These are phyloP conservation scores for Fragilaria radians DNA, from an alignment of 108 stramenopile species.

Conservation along the genomic window DNA sequence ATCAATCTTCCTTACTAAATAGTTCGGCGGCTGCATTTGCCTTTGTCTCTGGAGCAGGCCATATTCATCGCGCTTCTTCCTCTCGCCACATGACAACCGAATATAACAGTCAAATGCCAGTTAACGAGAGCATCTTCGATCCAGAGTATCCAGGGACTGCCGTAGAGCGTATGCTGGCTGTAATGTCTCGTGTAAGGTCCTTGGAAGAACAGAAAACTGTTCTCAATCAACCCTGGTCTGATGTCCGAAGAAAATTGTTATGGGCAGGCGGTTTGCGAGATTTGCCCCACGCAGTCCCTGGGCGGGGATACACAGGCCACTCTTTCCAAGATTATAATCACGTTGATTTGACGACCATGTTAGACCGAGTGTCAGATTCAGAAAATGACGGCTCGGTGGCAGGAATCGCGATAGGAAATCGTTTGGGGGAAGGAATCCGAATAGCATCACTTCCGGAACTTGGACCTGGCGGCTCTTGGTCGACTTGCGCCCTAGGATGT, in stretches of 20 bases:
- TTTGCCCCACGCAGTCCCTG: slow-evolving; percentile 61
- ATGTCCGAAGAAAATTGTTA: slow-evolving; percentile 69
- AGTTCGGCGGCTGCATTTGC: too few species aligned
- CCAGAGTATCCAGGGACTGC: slow-evolving; percentile 76
- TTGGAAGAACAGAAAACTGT: slow-evolving; percentile 28
- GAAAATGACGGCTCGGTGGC: slow-evolving; percentile 71
- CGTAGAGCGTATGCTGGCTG: slow-evolving; percentile 53
- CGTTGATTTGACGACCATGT: slow-evolving; percentile 86
- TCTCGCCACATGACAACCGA: too few species aligned
- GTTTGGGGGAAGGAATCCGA: slow-evolving; percentile 74
- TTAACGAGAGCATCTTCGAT: slow-evolving; percentile 28
- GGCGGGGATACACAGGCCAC: slow-evolving; percentile 89
- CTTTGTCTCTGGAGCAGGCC: too few species aligned
- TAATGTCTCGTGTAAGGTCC: slow-evolving; percentile 49
- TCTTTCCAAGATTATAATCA: slow-evolving; percentile 90
- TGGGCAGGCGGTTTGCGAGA: slow-evolving; percentile 89
- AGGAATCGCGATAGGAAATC: slow-evolving; percentile 76
- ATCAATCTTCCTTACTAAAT: too few species aligned
- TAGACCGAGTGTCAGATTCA: slow-evolving; percentile 58
- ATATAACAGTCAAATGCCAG: too few species aligned
- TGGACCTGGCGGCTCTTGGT: slow-evolving; percentile 86
- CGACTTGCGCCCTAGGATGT: slow-evolving; percentile 80
- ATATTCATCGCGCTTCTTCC: too few species aligned
- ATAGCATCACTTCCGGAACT: slow-evolving; percentile 76
- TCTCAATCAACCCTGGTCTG: slow-evolving; percentile 62